phyloP scores from a whole-genome alignment of 345 rosid species.

The Geranium rotundifolium region DNA sequence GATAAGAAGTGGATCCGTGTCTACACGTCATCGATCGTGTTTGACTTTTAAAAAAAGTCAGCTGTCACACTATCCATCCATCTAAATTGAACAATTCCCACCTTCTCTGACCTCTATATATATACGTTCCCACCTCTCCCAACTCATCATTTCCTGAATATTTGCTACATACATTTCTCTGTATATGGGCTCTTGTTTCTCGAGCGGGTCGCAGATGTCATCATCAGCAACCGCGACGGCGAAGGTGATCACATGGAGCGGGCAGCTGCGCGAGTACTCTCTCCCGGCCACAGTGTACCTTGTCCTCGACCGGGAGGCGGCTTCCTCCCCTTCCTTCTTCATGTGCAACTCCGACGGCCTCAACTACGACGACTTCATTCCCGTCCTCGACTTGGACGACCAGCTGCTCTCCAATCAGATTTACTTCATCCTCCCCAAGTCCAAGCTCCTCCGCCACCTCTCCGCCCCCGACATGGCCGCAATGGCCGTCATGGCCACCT shows the following conservation, averaged over 20 bases:
- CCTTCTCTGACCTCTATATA: no score
- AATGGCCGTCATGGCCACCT: slow-evolving; percentile 79
- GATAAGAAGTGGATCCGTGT: no score
- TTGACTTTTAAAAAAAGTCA: no score
- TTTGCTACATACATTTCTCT: no score
- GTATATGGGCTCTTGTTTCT: no score
- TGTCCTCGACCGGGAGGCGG: slow-evolving; percentile 10
- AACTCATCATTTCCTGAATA: no score
- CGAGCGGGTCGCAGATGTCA: no score
- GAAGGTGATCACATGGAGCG: background rate
- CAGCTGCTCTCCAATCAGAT: slow-evolving; percentile 39
- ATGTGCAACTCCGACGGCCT: slow-evolving; percentile 57
- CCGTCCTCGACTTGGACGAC: slow-evolving; percentile 26
- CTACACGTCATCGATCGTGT: no score
- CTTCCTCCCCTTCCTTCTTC: slow-evolving; percentile 24
- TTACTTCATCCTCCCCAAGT: slow-evolving; percentile 57
- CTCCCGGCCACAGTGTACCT: background rate
- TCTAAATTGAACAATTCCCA: no score
- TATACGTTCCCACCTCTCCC: no score
- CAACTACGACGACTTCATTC: slow-evolving; percentile 52
- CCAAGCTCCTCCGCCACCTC: slow-evolving; percentile 51
- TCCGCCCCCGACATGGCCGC: slow-evolving; percentile 88
- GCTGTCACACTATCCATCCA: no score
- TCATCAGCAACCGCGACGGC: no score
- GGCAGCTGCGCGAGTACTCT: background rate